Percentiles rank a stretch among this genome's conserved stretches.
Evolutionary conservation across 345 rosid genomes (phyloP).

Genomic region (Eucalyptus dawsonii): DNA sequence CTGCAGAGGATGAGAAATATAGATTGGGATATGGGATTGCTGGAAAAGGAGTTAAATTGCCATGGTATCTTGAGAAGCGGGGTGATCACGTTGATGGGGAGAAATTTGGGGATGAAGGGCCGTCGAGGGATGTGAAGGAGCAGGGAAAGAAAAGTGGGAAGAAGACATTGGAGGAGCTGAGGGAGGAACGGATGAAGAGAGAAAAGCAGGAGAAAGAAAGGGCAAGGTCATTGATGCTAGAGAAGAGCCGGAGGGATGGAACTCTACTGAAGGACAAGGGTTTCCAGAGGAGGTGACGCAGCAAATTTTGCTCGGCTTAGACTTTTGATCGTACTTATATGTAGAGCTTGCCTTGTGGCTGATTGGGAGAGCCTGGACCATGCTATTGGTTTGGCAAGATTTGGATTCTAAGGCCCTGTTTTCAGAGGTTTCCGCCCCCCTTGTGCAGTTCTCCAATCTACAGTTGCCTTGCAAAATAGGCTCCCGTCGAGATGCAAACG

Average conservation of each 20-base stretch:
- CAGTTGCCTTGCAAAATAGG: neutral
- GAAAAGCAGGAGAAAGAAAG: conserved; percentile 75
- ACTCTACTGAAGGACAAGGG: conserved; percentile 8
- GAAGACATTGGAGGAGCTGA: conserved; percentile 63
- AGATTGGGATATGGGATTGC: conserved; percentile 82
- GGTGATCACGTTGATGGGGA: conserved; percentile 11
- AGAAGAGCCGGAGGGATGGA: conserved; percentile 30
- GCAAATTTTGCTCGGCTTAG: too few species aligned
- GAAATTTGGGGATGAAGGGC: conserved; percentile 9
- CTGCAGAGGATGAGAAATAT: conserved; percentile 78
- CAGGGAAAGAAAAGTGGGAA: conserved; percentile 34
- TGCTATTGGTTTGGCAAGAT: neutral
- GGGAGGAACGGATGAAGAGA: conserved; percentile 70
- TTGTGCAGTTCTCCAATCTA: neutral
- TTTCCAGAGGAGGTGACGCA: conserved; percentile 30
- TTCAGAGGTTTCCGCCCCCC: neutral
- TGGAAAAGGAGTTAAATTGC: conserved; percentile 87
- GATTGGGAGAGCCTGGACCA: neutral
- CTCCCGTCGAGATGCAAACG: neutral
- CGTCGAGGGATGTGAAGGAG: conserved; percentile 1
- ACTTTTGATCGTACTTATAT: neutral
- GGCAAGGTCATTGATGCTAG: conserved; percentile 33
- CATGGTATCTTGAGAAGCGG: conserved; percentile 77
- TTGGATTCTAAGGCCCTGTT: neutral
- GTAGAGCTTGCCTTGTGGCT: neutral